Evolutionary conservation across 768 basidiomycete genomes (phyloP).

Genomic region (Phallus indusiatus): DNA sequence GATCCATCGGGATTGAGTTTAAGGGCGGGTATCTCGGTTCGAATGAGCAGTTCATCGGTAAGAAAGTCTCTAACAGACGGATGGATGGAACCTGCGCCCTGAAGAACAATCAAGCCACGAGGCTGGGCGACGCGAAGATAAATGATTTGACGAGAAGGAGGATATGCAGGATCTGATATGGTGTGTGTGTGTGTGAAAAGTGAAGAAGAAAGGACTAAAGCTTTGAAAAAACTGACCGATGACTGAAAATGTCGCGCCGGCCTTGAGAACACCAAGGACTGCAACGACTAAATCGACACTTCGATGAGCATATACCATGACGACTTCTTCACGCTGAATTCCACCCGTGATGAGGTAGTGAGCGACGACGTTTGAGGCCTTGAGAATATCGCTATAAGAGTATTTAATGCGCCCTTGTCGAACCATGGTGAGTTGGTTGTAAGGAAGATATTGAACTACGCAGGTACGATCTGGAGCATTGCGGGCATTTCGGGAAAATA

Average conservation of each 20-base stretch:
- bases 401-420: conserved; percentile 50
- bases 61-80: conserved; percentile 81
- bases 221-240: conserved; percentile 52
- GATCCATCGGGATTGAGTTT: conserved; percentile 57
- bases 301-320: conserved; percentile 95
- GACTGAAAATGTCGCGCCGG: conserved; percentile 93
- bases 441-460: conserved; percentile 69
- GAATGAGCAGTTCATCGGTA: conserved; percentile 65
- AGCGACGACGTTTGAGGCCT: conserved; percentile 80
- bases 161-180: conserved; percentile 85
- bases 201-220: neutral
- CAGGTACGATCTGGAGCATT: conserved; percentile 75
- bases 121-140: conserved; percentile 92
- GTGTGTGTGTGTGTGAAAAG: too few relatives aligned
- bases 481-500: conserved; percentile 84
- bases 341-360: conserved; percentile 84
- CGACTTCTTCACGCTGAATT: conserved; percentile 86
- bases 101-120: conserved; percentile 81
- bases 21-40: conserved; percentile 85
- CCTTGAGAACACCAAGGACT: conserved; percentile 93
- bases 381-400: conserved; percentile 73
- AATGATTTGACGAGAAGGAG: conserved; percentile 82
- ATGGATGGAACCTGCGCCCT: conserved; percentile 76
- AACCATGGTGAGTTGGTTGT: conserved; percentile 18
- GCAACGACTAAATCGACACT: conserved; percentile 95